Percentiles rank a stretch among this genome's conserved stretches.
These are phyloP conservation scores for apple (Malus domestica) DNA, from an alignment of 306 rosid genomes.

Conservation along the genomic window ASM211411v1 NC_041793.1:46166501-46167000, in stretches of 20 bases:
- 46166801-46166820: conserved; percentile 94
- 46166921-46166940: conserved; percentile 50
- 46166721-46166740: conserved; percentile 80
- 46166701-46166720: not conserved
- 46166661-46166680: conserved; percentile 1
- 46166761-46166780: conserved; percentile 99
- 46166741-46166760: conserved; percentile 98
- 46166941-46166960: conserved; percentile 97
- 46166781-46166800: conserved; percentile 90
- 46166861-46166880: not conserved
- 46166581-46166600: conserved; percentile 93
- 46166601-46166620: conserved; percentile 98
- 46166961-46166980: conserved; percentile 99
- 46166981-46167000: conserved; percentile 97
- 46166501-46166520: conserved; percentile 77
- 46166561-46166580: conserved; percentile 95
- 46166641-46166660: conserved; percentile 51
- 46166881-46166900: not conserved
- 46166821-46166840: conserved; percentile 20
- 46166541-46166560: conserved; percentile 98
- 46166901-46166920: conserved; percentile 6
- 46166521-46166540: conserved; percentile 88
- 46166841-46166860: not conserved
- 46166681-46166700: not conserved
- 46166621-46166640: conserved; percentile 96